phyloP scores from a whole-genome alignment of 495 filamentous ascomycete genomes.

The Parachaetomium inaequale region DNA sequence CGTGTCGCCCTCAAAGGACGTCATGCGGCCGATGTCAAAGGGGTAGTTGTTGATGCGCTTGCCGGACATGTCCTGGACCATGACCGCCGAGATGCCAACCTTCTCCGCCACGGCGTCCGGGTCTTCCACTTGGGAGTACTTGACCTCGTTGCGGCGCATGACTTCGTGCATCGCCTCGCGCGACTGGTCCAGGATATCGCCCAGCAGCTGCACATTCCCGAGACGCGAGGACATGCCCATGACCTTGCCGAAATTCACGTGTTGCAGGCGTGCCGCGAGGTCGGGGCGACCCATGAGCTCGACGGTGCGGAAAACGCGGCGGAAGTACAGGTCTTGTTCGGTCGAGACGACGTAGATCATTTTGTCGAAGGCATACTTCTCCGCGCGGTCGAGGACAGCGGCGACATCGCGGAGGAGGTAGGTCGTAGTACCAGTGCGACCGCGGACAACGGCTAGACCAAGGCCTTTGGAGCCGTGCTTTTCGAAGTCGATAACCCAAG shows the following conservation, averaged over 20 bases:
- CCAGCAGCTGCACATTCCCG: constrained; percentile 51
- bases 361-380: constrained; percentile 60
- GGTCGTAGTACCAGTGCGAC: constrained; percentile 58
- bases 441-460: constrained; percentile 51
- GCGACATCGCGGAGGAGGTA: constrained; percentile 64
- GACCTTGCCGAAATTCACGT: constrained; percentile 63
- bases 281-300: constrained; percentile 56
- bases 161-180: constrained; percentile 61
- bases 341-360: constrained; percentile 66
- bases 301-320: constrained; percentile 61
- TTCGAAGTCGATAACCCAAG: constrained; percentile 79
- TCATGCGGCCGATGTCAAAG: constrained; percentile 62
- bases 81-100: constrained; percentile 59
- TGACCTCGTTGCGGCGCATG: constrained; percentile 57
- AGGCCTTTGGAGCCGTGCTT: constrained; percentile 63
- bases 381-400: constrained; percentile 53
- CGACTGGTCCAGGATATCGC: constrained; percentile 59
- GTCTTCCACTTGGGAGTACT: constrained; percentile 57
- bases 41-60: constrained; percentile 63
- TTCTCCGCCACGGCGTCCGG: constrained; percentile 53
- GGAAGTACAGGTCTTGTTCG: constrained; percentile 57
- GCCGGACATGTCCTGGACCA: constrained; percentile 63
- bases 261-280: constrained; percentile 50
- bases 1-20: constrained; percentile 67
- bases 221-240: constrained; percentile 60